These are phyloP conservation scores for Leptographium flavum DNA, from an alignment of 2,329 filamentous ascomycete species.

Conservation along the genomic window DNA sequence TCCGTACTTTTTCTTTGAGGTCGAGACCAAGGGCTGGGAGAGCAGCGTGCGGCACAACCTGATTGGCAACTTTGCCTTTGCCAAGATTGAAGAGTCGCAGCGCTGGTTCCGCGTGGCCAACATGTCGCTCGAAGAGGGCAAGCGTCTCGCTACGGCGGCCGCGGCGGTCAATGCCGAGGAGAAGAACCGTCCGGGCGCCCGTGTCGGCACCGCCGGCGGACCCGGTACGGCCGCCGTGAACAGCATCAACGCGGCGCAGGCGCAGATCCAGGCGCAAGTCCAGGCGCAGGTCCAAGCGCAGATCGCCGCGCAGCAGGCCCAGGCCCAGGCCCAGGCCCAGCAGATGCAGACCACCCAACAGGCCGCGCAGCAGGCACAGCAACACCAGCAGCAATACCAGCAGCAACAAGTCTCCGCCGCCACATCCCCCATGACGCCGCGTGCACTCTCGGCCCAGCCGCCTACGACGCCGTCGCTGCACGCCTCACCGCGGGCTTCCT, in stretches of 20 bases:
- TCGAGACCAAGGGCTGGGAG: slow-evolving; percentile 51
- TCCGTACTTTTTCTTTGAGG: slow-evolving; percentile 44
- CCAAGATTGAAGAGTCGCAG: slow-evolving; percentile 40
- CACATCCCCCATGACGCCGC: neutral
- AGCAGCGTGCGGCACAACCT: slow-evolving; percentile 51
- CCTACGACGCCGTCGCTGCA: too few relatives aligned
- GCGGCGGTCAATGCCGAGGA: neutral
- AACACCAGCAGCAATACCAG: slow-evolving; percentile 13
- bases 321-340: slow-evolving; percentile 8
- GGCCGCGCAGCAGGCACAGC: slow-evolving; percentile 9
- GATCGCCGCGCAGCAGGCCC: neutral
- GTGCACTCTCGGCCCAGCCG: too few relatives aligned
- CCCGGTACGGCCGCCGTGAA: neutral
- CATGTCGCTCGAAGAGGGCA: slow-evolving; percentile 44
- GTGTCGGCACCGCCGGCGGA: neutral
- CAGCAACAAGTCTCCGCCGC: too few relatives aligned
- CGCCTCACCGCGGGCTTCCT: too few relatives aligned
- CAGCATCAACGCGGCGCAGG: neutral
- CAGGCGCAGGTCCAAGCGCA: neutral
- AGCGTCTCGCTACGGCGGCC: slow-evolving; percentile 40
- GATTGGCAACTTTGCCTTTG: slow-evolving; percentile 47
- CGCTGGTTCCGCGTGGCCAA: slow-evolving; percentile 44
- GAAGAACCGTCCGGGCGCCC: neutral
- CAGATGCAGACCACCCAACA: slow-evolving; percentile 5
- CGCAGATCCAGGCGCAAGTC: neutral